These are phyloP conservation scores for Pseudopithomyces chartarum DNA, from an alignment of 2,329 filamentous ascomycete genomes.

Conservation along the genomic window DNA sequence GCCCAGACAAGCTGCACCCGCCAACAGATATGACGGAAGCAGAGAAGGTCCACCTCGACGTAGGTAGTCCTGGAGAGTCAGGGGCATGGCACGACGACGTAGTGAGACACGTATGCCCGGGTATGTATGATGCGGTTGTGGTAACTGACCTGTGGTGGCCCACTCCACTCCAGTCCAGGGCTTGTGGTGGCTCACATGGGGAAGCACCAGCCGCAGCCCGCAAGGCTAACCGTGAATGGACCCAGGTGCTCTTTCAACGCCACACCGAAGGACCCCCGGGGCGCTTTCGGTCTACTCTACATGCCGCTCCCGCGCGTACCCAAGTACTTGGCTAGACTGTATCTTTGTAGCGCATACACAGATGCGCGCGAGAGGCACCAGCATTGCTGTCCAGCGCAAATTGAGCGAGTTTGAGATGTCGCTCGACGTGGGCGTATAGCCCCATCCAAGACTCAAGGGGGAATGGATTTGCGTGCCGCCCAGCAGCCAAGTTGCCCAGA, in stretches of 20 bases:
- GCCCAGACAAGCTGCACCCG: constrained; percentile 33
- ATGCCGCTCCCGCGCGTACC: neutral
- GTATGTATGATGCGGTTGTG: too few species aligned
- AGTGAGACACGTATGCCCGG: neutral
- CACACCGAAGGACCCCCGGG: neutral
- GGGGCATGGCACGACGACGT: neutral
- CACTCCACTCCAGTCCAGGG: too few species aligned
- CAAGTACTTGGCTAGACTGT: too few species aligned
- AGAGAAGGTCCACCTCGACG: constrained; percentile 24
- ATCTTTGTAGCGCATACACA: too few species aligned
- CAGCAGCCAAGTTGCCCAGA: constrained; percentile 6
- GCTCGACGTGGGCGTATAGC: neutral
- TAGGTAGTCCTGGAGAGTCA: neutral
- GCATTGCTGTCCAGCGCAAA: neutral
- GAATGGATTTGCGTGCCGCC: constrained; percentile 2
- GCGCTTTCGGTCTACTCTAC: neutral
- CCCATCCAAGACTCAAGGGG: neutral
- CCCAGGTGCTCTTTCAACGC: neutral
- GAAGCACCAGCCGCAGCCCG: constrained; percentile 2
- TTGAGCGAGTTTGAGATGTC: neutral
- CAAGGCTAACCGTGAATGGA: neutral
- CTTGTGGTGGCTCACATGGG: neutral
- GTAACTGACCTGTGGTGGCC: too few species aligned
- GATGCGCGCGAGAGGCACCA: too few species aligned
- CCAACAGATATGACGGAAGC: constrained; percentile 20